A percentile compares a stretch with the other conserved stretches of the same genome.
Conservation (phyloP, 495 filamentous ascomycete genomes). For the Hypoxylon cercidicola region DNA sequence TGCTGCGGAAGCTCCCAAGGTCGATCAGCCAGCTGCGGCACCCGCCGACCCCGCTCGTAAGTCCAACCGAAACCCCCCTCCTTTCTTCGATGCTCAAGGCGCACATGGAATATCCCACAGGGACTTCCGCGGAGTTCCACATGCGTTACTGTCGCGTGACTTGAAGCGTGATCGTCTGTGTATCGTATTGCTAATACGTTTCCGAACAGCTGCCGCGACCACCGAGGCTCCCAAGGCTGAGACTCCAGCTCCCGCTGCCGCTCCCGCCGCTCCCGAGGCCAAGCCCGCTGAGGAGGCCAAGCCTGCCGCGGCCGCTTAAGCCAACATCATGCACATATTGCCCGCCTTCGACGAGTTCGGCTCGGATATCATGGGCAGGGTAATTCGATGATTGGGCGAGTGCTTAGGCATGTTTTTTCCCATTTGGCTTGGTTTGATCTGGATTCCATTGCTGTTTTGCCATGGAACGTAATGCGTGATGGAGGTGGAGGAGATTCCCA, state of each 20-base stretch:
- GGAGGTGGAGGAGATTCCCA: constrained; percentile 43
- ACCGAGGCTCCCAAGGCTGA: constrained; percentile 27
- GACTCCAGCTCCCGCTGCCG: constrained; percentile 21
- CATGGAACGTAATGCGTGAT: constrained; percentile 4
- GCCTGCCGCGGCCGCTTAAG: constrained; percentile 27
- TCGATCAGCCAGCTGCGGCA: constrained; percentile 32
- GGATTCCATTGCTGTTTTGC: constrained; percentile 14
- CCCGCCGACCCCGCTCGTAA: constrained; percentile 24
- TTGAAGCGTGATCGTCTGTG: constrained; percentile 4
- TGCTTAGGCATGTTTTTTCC: constrained; percentile 7
- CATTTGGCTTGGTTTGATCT: constrained; percentile 9
- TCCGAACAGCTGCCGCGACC: constrained; percentile 18
- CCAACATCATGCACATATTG: neutral
- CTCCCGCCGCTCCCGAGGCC: constrained; percentile 34
- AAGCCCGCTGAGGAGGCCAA: constrained; percentile 29
- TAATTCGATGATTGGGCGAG: constrained; percentile 34
- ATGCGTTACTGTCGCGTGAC: constrained; percentile 15
- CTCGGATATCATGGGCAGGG: constrained; percentile 9
- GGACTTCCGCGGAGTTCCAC: constrained; percentile 25
- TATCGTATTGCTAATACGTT: constrained; percentile 11
- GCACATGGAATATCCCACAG: constrained; percentile 9
- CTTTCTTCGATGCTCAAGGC: constrained; percentile 15
- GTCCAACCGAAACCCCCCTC: constrained; percentile 22
- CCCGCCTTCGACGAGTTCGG: constrained; percentile 10
- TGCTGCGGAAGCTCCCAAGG: constrained; percentile 54